A percentile compares a stretch with the other conserved stretches of the same genome.
phyloP scores from a whole-genome alignment of 1,139 yeast species.

The Hyphopichia burtonii region DNA sequence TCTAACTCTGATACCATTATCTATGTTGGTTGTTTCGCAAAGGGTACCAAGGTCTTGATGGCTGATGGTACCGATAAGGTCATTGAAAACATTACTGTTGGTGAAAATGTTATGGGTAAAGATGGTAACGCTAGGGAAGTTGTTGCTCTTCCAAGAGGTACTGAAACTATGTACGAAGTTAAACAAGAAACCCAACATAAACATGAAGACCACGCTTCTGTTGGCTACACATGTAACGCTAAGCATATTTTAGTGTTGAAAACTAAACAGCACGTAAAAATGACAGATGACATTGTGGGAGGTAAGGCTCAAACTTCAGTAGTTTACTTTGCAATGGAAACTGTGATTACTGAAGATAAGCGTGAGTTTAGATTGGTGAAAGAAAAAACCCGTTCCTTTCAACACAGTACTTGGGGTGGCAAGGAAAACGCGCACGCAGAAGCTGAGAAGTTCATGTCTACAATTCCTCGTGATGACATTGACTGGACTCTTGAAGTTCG shows the following conservation, averaged over 20 bases:
- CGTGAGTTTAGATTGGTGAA: conserved; percentile 12
- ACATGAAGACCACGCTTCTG: conserved; percentile 13
- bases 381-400: conserved; percentile 13
- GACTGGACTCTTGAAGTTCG: conserved; percentile 37
- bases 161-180: conserved; percentile 35
- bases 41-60: conserved; percentile 42
- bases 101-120: conserved; percentile 42
- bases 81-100: conserved; percentile 32
- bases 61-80: conserved; percentile 33
- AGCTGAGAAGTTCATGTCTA: conserved; percentile 17
- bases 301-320: conserved; percentile 17
- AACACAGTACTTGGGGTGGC: conserved; percentile 11
- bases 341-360: conserved; percentile 4
- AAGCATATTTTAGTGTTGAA: conserved; percentile 29
- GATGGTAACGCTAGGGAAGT: conserved; percentile 42
- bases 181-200: conserved; percentile 19
- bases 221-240: conserved; percentile 29
- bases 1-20: conserved; percentile 96
- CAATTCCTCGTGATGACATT: conserved; percentile 13
- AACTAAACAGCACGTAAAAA: conserved; percentile 18
- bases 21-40: conserved; percentile 71
- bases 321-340: conserved; percentile 15
- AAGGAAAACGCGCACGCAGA: conserved; percentile 14
- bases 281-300: conserved; percentile 9
- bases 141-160: conserved; percentile 41